A percentile compares a stretch with the other conserved stretches of the same genome.
Evolutionary conservation across 768 basidiomycete genomes (phyloP).

Genomic region (Mycena olivaceomarginata): DNA sequence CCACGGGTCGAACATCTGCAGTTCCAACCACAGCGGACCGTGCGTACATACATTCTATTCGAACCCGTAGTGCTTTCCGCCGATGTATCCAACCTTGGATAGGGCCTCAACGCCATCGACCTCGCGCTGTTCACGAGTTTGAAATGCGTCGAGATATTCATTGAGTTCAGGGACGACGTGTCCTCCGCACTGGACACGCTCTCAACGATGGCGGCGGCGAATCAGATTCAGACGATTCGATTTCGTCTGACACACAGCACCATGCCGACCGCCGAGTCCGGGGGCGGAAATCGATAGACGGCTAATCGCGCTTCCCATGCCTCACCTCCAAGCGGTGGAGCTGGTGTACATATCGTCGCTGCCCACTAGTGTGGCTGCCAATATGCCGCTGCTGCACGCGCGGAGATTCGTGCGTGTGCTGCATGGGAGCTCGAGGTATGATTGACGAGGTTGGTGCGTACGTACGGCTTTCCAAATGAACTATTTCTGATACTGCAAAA

Average conservation of each 20-base stretch:
- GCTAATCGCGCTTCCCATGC: constrained; percentile 14
- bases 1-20: constrained; percentile 28
- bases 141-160: constrained; percentile 20
- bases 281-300: constrained; percentile 12
- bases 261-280: constrained; percentile 6
- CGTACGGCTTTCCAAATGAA: neutral
- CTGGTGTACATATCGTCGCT: constrained; percentile 13
- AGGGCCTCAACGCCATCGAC: constrained; percentile 3
- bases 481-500: too few species aligned
- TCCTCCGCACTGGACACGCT: neutral
- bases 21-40: constrained; percentile 13
- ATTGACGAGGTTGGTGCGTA: neutral
- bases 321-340: constrained; percentile 18
- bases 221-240: constrained; percentile 10
- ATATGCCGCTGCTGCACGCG: constrained; percentile 11
- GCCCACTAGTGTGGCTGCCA: neutral
- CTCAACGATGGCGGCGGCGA: neutral
- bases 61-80: neutral
- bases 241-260: constrained; percentile 10
- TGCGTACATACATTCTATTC: neutral
- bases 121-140: constrained; percentile 18
- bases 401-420: constrained; percentile 13
- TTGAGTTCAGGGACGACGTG: constrained; percentile 17
- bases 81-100: neutral
- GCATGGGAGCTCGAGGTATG: neutral